A percentile compares a stretch with the other conserved stretches of the same genome.
Evolutionary conservation across 768 basidiomycete genomes (phyloP).

Genomic region (Tulasnella sp.): DNA sequence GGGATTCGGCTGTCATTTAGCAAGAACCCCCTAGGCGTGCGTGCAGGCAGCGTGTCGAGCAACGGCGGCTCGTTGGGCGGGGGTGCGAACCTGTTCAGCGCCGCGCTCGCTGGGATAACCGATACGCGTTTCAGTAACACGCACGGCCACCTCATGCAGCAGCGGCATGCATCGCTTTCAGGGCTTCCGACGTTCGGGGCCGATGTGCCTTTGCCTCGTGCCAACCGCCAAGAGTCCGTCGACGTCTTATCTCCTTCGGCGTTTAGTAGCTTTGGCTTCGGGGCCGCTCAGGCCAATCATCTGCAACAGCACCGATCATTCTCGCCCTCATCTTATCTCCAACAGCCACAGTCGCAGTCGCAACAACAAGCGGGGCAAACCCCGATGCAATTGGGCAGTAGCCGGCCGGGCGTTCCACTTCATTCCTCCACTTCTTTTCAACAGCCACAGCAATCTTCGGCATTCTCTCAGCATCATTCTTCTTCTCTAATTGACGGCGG

Average conservation of each 20-base stretch:
- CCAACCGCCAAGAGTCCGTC: slow-evolving; percentile 6
- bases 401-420: too few species aligned
- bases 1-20: slow-evolving; percentile 96
- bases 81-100: slow-evolving; percentile 10
- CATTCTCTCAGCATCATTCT: background rate
- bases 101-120: slow-evolving; percentile 9
- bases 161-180: slow-evolving; percentile 9
- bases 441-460: too few species aligned
- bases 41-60: slow-evolving; percentile 19
- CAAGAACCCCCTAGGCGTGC: slow-evolving; percentile 84
- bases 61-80: background rate
- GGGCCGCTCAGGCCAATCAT: background rate
- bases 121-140: slow-evolving; percentile 4
- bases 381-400: too few species aligned
- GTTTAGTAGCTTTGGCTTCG: slow-evolving; percentile 8
- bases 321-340: slow-evolving; percentile 3
- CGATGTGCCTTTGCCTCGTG: background rate
- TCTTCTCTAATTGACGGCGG: slow-evolving; percentile 11
- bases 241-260: slow-evolving; percentile 8
- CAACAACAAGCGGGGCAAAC: too few species aligned
- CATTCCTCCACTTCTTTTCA: too few species aligned
- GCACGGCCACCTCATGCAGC: slow-evolving; percentile 5
- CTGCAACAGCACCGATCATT: slow-evolving; percentile 2
- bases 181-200: background rate
- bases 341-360: background rate